A percentile compares a stretch with the other conserved stretches of the same genome.
These are phyloP conservation scores for Collybiopsis confluens DNA, from an alignment of 768 basidiomycete species.

Conservation along the genomic window DNA sequence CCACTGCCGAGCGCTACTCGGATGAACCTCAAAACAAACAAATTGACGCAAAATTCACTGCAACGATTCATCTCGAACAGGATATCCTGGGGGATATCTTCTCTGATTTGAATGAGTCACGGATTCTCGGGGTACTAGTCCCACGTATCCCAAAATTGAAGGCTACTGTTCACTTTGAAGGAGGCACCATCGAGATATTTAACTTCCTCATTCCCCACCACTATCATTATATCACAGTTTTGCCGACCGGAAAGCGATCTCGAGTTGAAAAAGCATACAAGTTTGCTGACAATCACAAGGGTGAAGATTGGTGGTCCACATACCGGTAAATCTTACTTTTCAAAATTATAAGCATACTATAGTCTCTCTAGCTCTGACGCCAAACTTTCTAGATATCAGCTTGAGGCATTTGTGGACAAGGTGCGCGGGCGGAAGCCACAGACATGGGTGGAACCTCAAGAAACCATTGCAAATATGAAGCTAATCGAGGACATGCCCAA, in stretches of 20 bases:
- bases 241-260: conserved; percentile 13
- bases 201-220: conserved; percentile 41
- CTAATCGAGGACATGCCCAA: no score
- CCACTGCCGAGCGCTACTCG: no score
- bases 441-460: conserved; percentile 39
- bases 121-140: conserved; percentile 20
- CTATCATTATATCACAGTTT: conserved; percentile 43
- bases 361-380: no score
- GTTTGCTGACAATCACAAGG: conserved; percentile 20
- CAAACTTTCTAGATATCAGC: no score
- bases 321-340: no score
- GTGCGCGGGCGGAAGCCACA: conserved; percentile 36
- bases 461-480: conserved; percentile 40
- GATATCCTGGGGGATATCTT: no score
- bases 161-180: conserved; percentile 38
- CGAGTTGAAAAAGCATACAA: conserved; percentile 42
- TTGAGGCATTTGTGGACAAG: conserved; percentile 54
- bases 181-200: conserved; percentile 34
- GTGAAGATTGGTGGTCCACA: conserved; percentile 46
- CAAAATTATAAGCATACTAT: no score
- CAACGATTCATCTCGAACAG: no score
- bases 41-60: no score
- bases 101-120: conserved; percentile 25
- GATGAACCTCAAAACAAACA: no score
- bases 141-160: conserved; percentile 32